Percentiles rank a stretch among this genome's conserved stretches.
Conservation (phyloP, 2,329 filamentous ascomycete species). For the Aspergillus awamori region DNA sequence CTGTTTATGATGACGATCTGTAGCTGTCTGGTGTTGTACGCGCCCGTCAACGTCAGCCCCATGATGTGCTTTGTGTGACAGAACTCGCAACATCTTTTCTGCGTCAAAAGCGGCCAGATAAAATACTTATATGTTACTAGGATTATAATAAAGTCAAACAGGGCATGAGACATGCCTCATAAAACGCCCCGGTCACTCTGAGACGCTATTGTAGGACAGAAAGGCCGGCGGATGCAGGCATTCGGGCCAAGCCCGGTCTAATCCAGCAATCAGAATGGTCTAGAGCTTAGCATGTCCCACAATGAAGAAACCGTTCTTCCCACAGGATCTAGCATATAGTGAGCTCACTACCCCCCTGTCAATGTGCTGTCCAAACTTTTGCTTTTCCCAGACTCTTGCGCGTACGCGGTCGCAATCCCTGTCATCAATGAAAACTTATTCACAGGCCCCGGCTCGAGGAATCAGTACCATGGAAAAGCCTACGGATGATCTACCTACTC, state of each 20-base stretch:
- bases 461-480: too few species aligned
- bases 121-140: too few species aligned
- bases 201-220: background rate
- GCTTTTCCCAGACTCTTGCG: background rate
- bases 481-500: background rate
- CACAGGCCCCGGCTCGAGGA: too few species aligned
- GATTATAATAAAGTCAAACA: too few species aligned
- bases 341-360: background rate
- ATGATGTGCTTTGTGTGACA: background rate
- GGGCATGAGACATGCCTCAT: too few species aligned
- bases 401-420: background rate
- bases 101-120: too few species aligned
- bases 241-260: background rate
- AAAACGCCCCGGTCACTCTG: background rate
- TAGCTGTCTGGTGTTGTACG: constrained; percentile 3
- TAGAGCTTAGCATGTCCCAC: background rate
- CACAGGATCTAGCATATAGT: background rate
- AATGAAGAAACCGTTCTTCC: background rate
- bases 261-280: background rate
- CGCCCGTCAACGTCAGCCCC: constrained; percentile 1
- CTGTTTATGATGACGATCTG: constrained; percentile 2
- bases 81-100: background rate
- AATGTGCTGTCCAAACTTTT: background rate
- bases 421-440: background rate
- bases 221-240: background rate